phyloP scores from a whole-genome alignment of 2,329 filamentous ascomycete genomes.

The Ophiostoma populinum region DNA sequence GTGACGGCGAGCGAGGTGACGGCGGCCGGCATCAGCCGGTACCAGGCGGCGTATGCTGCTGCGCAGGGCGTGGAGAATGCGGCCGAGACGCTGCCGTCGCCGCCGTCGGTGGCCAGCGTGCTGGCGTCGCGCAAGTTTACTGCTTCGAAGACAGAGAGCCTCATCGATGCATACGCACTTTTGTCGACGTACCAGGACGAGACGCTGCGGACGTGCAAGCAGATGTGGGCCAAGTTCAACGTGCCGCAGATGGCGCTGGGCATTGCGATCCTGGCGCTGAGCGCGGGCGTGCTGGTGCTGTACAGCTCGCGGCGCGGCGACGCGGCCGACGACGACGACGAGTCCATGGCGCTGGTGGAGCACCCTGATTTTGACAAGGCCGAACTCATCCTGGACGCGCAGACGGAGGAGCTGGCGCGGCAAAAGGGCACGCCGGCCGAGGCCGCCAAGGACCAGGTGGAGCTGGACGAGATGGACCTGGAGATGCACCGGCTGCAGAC shows the following conservation, averaged over 20 bases:
- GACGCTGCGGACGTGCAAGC: slow-evolving; percentile 64
- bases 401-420: slow-evolving; percentile 12
- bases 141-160: background rate
- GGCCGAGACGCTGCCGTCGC: slow-evolving; percentile 33
- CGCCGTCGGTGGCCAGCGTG: slow-evolving; percentile 25
- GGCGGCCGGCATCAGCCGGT: slow-evolving; percentile 73
- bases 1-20: slow-evolving; percentile 61
- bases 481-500: slow-evolving; percentile 32
- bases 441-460: slow-evolving; percentile 19
- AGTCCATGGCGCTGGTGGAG: slow-evolving; percentile 23
- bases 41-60: slow-evolving; percentile 67
- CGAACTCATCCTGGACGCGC: slow-evolving; percentile 38
- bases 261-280: slow-evolving; percentile 49
- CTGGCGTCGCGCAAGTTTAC: slow-evolving; percentile 17
- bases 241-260: slow-evolving; percentile 71
- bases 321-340: slow-evolving; percentile 19
- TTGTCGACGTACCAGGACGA: slow-evolving; percentile 61
- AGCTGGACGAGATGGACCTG: slow-evolving; percentile 38
- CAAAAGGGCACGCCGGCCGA: background rate
- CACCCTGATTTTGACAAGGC: slow-evolving; percentile 41
- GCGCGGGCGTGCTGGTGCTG: slow-evolving; percentile 51
- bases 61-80: slow-evolving; percentile 51
- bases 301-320: slow-evolving; percentile 49
- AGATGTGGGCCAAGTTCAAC: slow-evolving; percentile 85
- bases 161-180: slow-evolving; percentile 29